Percentiles rank a stretch among this genome's conserved stretches.
Evolutionary conservation across 805 yeast species (phyloP).

Genomic region (Saccharomycodes ludwigii): DNA sequence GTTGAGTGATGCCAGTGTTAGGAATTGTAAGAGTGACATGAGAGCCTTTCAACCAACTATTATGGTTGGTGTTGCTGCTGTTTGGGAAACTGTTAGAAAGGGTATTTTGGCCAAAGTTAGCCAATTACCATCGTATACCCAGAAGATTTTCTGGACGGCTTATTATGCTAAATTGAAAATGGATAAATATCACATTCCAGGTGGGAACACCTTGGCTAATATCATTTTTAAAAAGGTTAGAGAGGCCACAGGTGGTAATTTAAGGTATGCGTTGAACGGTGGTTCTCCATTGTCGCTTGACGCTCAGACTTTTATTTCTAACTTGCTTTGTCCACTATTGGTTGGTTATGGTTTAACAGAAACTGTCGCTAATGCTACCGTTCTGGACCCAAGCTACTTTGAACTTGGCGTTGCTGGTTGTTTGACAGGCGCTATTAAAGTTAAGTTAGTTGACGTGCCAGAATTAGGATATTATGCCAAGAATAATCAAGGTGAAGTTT

Average conservation of each 20-base stretch:
- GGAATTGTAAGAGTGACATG: constrained; percentile 82
- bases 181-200: constrained; percentile 58
- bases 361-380: constrained; percentile 79
- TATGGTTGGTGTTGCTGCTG: constrained; percentile 98
- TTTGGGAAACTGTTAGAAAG: constrained; percentile 92
- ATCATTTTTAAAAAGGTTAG: constrained; percentile 77
- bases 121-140: constrained; percentile 50
- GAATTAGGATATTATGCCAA: constrained; percentile 88
- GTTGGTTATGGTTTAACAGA: constrained; percentile 96
- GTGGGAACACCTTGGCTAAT: constrained; percentile 48
- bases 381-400: constrained; percentile 51
- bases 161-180: constrained; percentile 59
- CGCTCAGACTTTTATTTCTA: constrained; percentile 72
- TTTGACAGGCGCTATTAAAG: constrained; percentile 69
- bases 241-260: constrained; percentile 88
- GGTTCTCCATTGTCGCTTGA: constrained; percentile 80
- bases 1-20: constrained; percentile 66
- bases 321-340: constrained; percentile 71
- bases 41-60: constrained; percentile 77
- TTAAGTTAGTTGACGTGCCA: constrained; percentile 79
- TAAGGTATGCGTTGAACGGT: constrained; percentile 69
- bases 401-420: constrained; percentile 76
- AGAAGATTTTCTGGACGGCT: constrained; percentile 83
- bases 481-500: constrained; percentile 87
- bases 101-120: constrained; percentile 73